phyloP scores from a whole-genome alignment of 805 yeast species.

The Pichia manshurica region DNA sequence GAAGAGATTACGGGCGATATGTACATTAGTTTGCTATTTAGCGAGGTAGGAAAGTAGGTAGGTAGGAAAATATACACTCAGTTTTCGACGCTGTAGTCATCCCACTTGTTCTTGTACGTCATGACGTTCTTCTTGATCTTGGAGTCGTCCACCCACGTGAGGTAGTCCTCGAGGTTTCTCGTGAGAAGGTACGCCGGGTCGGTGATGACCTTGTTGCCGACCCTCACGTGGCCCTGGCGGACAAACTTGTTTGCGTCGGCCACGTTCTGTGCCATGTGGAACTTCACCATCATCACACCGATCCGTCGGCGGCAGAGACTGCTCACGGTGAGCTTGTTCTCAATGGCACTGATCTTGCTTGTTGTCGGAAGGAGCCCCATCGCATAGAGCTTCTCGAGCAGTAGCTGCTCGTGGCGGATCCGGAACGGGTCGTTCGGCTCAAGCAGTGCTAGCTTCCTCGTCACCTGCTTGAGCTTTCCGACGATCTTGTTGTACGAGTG shows the following conservation, averaged over 20 bases:
- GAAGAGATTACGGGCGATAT: too few species aligned
- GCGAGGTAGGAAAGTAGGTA: too few species aligned
- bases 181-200: slow-evolving; percentile 95
- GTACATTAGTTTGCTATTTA: too few species aligned
- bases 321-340: slow-evolving; percentile 86
- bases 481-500: slow-evolving; percentile 89
- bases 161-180: slow-evolving; percentile 88
- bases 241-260: slow-evolving; percentile 85
- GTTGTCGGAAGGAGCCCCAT: slow-evolving; percentile 90
- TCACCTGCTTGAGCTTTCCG: slow-evolving; percentile 84
- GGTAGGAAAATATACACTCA: too few species aligned
- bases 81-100: slow-evolving; percentile 41
- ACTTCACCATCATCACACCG: slow-evolving; percentile 89
- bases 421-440: slow-evolving; percentile 86
- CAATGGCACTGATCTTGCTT: slow-evolving; percentile 86
- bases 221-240: slow-evolving; percentile 96
- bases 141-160: slow-evolving; percentile 96
- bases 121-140: slow-evolving; percentile 88
- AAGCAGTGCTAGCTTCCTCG: slow-evolving; percentile 76
- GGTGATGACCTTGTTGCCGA: slow-evolving; percentile 92
- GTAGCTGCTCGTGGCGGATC: slow-evolving; percentile 77
- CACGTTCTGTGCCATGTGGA: slow-evolving; percentile 88
- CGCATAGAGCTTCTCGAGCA: slow-evolving; percentile 78
- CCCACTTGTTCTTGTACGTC: slow-evolving; percentile 73
- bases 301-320: slow-evolving; percentile 88